Evolutionary conservation across 225 moss, liverwort and hornwort genomes (phyloP), one percentile per base, ranked within the genome.

Genomic region (Takakia lepidozioides): DNA sequence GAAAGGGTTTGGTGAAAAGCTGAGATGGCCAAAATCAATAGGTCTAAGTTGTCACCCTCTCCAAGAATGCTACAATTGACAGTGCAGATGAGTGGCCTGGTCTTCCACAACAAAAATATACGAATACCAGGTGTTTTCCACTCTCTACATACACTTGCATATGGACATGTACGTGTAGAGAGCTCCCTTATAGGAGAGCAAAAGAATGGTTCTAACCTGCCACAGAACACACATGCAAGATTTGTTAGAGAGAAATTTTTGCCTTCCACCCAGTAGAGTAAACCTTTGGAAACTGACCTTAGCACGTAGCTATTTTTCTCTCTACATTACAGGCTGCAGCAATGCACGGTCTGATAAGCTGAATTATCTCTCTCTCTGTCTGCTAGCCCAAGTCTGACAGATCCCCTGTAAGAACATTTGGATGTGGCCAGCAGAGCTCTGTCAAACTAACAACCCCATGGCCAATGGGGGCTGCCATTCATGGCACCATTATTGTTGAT

Each of bases 151-250:
- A 16, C 3, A n/a, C n/a, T n/a, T 41, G 38, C 29, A 55, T 38
- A 48, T 37, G 58, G 40, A 41, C 23, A 50, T 42, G 27, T 47
- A 62, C 56, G 25, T 56, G 27, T n/a, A n/a, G 38, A 64, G 43
- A 64, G 64, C 55, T 51, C 46, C 21, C 25, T 59, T 48, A 55
- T 66, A 63, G 56, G 35, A 20, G 49, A 61, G 60, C 39, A 43
- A 52, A 68, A 68, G 60, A 68, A 77, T 68, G 64, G 57, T 68
- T 61, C 27, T 62, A 71, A 63, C 62, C 67, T 68, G 67, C 63
- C 61, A 68, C 25, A 52, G 44, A 30, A 32, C 30, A 63, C 51
- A 59, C 37, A 43, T 10, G 11, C n/a, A 3, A 45, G 4, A 18
- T 18, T 43, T 15, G 3, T 8, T 28, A 30, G 8, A 13, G 15